Conservation (phyloP, 2,329 filamentous ascomycete genomes). For the Cryoendolithus antarcticus region DNA sequence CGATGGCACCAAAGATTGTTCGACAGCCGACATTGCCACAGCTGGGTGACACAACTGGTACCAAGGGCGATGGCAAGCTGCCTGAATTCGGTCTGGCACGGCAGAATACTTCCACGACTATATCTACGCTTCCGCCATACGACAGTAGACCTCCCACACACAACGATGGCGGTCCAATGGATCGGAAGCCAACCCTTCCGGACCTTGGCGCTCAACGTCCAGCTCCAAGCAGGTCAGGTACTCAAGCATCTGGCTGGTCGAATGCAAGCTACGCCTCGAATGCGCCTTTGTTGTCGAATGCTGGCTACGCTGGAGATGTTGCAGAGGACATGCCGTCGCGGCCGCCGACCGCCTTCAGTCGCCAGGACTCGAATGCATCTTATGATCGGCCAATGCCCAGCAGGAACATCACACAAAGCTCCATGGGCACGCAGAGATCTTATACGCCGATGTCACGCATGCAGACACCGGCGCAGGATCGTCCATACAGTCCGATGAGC, state of each 20-base stretch:
- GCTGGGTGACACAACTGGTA: conserved; percentile 42
- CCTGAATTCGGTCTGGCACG: conserved; percentile 22
- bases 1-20: conserved; percentile 25
- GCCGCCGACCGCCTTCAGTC: conserved; percentile 11
- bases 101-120: conserved; percentile 21
- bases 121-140: conserved; percentile 35
- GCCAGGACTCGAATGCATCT: conserved; percentile 15
- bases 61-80: conserved; percentile 37
- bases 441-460: conserved; percentile 8
- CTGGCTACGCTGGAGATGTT: conserved; percentile 30
- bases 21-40: conserved; percentile 58
- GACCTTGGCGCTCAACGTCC: conserved; percentile 29
- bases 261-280: conserved; percentile 50
- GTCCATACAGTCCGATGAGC: conserved; percentile 12
- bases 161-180: conserved; percentile 25
- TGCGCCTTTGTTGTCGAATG: conserved; percentile 48
- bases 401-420: conserved; percentile 8
- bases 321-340: conserved; percentile 12
- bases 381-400: conserved; percentile 11
- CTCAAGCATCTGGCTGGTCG: conserved; percentile 42
- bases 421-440: conserved; percentile 6
- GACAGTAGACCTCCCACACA: conserved; percentile 41
- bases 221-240: conserved; percentile 31
- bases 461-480: conserved; percentile 1
- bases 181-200: conserved; percentile 28